Evolutionary conservation across 2,329 filamentous ascomycete species (phyloP).

Genomic region (Nannizziopsis barbatae): DNA sequence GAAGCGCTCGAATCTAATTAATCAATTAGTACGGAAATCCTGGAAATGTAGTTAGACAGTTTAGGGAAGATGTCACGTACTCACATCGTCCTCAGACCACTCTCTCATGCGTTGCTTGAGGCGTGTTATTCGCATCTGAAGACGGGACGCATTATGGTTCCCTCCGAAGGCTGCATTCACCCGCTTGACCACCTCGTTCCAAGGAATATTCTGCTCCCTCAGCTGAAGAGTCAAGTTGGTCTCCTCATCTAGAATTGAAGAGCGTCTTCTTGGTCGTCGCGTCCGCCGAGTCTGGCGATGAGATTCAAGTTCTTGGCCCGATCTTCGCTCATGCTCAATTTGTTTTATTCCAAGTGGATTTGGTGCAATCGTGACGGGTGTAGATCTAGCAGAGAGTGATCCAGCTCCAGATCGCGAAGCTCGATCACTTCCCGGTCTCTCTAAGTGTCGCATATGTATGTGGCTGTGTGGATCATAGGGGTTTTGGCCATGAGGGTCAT

Average conservation of each 20-base stretch:
- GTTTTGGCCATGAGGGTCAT: constrained; percentile 14
- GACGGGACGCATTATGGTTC: constrained; percentile 29
- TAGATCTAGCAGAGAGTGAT: constrained; percentile 19
- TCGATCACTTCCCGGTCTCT: constrained; percentile 16
- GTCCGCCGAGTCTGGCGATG: constrained; percentile 17
- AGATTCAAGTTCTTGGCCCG: constrained; percentile 20
- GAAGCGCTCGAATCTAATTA: constrained; percentile 27
- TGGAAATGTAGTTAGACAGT: background rate
- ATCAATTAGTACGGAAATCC: constrained; percentile 13
- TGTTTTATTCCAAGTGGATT: constrained; percentile 31
- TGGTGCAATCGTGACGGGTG: constrained; percentile 30
- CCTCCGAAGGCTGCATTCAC: constrained; percentile 30
- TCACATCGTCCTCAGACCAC: constrained; percentile 37
- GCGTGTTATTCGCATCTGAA: constrained; percentile 35
- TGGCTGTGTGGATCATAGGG: constrained; percentile 1
- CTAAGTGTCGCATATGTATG: constrained; percentile 18
- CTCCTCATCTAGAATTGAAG: constrained; percentile 31
- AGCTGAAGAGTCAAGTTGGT: constrained; percentile 30
- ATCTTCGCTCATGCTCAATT: constrained; percentile 28
- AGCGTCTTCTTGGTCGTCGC: constrained; percentile 10
- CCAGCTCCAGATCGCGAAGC: constrained; percentile 18
- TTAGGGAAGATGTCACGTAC: constrained; percentile 25
- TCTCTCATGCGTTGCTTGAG: constrained; percentile 24
- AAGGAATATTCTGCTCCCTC: constrained; percentile 28
- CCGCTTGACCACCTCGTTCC: constrained; percentile 30